A percentile compares a stretch with the other conserved stretches of the same genome.
Evolutionary conservation across 2,329 filamentous ascomycete species (phyloP).

Genomic region (Aspergillus awamori): DNA sequence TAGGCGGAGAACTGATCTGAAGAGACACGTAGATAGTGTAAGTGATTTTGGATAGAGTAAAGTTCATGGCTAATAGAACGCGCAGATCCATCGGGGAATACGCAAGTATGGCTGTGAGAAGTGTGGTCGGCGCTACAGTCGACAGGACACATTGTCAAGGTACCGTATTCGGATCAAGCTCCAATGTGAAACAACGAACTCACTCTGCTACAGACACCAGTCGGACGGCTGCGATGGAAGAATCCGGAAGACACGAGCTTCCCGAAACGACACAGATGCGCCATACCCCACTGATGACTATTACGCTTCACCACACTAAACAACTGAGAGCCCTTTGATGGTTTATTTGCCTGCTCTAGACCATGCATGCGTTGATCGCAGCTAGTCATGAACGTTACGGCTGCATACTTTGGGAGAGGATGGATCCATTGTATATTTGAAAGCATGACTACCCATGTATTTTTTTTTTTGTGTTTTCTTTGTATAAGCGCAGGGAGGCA

Average conservation of each 20-base stretch:
- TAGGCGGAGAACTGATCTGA: slow-evolving; percentile 78
- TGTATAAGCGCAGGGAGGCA: slow-evolving; percentile 5
- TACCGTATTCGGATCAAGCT: slow-evolving; percentile 42
- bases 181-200: not conserved
- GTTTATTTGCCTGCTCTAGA: not conserved
- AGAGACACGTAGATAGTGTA: slow-evolving; percentile 58
- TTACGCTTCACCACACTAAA: not conserved
- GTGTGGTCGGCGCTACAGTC: slow-evolving; percentile 72
- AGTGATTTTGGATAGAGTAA: slow-evolving; percentile 28
- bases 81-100: slow-evolving; percentile 71
- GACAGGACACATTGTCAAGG: slow-evolving; percentile 83
- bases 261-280: not conserved
- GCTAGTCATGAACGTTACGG: not conserved
- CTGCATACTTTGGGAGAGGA: not conserved
- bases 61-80: slow-evolving; percentile 50
- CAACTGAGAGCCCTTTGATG: not conserved
- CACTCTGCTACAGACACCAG: slow-evolving; percentile 18
- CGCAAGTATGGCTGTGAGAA: slow-evolving; percentile 70
- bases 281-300: too few species aligned
- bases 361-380: slow-evolving; percentile 15
- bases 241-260: slow-evolving; percentile 2
- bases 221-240: slow-evolving; percentile 23
- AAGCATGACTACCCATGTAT: not conserved
- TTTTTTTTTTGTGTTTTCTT: not conserved
- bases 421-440: slow-evolving; percentile 6